Base-by-base conservation (phyloP, 73 alveolate species). In the Paramecium biaurelia region DNA sequence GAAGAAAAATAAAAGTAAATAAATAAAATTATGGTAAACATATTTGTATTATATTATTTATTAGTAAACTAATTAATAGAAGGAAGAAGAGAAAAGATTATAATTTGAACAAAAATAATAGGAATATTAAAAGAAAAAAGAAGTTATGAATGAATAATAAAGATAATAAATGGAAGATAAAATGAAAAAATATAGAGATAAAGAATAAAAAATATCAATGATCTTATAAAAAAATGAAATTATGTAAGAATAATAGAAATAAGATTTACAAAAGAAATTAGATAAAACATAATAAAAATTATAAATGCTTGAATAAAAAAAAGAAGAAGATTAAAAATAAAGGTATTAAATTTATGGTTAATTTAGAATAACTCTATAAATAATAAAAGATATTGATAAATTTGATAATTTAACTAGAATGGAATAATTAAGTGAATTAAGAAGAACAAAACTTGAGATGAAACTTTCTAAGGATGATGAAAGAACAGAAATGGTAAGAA, bases 401-500 rank as follows among this genome's bases (percentile, higher is more conserved):
- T 42, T 10, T 79, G 90, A 79, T 45, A 79, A 79, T 47, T 9
- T 79, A 26, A 8, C 42, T 42, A 79, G 90, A 45, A 43, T 43
- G 90, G 90, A 79, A 79, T 43, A 79, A 45, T 43, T 79, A 43
- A 43, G 76, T 21, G 90, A 79, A 45, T 9, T 79, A 9, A 79
- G 72, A 79, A 79, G 74, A 45, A 41, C 90, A 14, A 79, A 34
- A 18, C 56, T 79, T 21, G 90, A 79, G 18, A 24, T 30, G 35
- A 79, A 79, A 45, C 30, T 79, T 4, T 79, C 45, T 11, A 79
- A 79, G 30, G 72, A 79, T 45, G 90, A 79, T 42, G 70, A 79
- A 79, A 79, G 90, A 79, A 43, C 90, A 15, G 90, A 79, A 34
- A 41, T 79, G 70, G 56, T 79, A 23, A 79, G 74, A 47, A 79